These are phyloP conservation scores for Leccinellum luteum DNA, from an alignment of 768 basidiomycete genomes.

Conservation along the genomic window DNA sequence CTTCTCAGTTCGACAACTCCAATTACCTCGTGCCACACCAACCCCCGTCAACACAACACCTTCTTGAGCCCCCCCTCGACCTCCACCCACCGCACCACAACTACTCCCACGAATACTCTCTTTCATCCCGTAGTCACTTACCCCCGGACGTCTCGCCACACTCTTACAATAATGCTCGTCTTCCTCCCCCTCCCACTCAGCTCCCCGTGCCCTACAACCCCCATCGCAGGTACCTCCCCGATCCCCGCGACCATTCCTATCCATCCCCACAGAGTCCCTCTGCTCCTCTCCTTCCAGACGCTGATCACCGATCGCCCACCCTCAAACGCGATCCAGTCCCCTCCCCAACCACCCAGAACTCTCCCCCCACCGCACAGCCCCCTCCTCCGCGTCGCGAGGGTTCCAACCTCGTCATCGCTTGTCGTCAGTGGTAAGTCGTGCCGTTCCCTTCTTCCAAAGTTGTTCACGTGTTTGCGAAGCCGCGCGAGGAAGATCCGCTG, in stretches of 20 bases:
- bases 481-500: slow-evolving; percentile 84
- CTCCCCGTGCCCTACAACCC: slow-evolving; percentile 22
- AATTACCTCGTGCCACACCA: slow-evolving; percentile 28
- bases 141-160: slow-evolving; percentile 43
- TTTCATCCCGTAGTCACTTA: slow-evolving; percentile 47
- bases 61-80: slow-evolving; percentile 45
- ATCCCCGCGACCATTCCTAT: slow-evolving; percentile 38
- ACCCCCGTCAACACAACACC: slow-evolving; percentile 33
- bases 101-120: slow-evolving; percentile 41
- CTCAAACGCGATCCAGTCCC: slow-evolving; percentile 45
- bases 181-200: slow-evolving; percentile 34
- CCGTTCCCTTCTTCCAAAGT: slow-evolving; percentile 28
- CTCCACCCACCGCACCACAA: slow-evolving; percentile 35
- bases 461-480: slow-evolving; percentile 45
- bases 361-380: slow-evolving; percentile 23
- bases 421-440: slow-evolving; percentile 70
- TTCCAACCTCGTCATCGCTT: slow-evolving; percentile 76
- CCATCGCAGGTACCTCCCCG: slow-evolving; percentile 33
- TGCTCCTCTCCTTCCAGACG: slow-evolving; percentile 19
- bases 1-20: slow-evolving; percentile 50
- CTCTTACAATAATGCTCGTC: slow-evolving; percentile 40
- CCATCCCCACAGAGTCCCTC: slow-evolving; percentile 32
- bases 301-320: slow-evolving; percentile 33
- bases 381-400: slow-evolving; percentile 48
- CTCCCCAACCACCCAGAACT: slow-evolving; percentile 31